Conservation (phyloP, 140 eudicot species). For the Bidens hawaiensis region DNA sequence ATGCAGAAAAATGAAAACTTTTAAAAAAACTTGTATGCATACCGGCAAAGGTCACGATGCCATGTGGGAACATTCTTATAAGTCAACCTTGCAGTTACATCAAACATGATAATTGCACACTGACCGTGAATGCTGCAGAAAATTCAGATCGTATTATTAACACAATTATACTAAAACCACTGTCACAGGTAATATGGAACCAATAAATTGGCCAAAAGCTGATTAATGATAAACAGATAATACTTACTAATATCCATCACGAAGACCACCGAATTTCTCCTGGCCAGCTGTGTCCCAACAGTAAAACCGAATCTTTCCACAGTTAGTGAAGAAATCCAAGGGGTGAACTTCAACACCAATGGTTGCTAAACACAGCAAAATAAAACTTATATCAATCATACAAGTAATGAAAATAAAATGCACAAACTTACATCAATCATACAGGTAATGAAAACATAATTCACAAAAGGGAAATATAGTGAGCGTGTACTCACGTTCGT, state of each 20-base stretch:
- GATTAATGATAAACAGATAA: background rate
- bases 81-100: constrained; percentile 52
- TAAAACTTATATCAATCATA: background rate
- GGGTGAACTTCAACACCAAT: constrained; percentile 67
- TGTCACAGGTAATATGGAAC: no score
- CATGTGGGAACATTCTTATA: constrained; percentile 64
- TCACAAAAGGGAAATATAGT: no score
- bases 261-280: constrained; percentile 59
- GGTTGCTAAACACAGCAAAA: constrained; percentile 35
- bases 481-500: constrained; percentile 34
- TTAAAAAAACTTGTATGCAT: background rate
- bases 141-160: background rate
- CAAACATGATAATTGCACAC: constrained; percentile 62
- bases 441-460: no score
- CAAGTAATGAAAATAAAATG: background rate
- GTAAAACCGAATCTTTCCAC: constrained; percentile 55
- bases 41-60: constrained; percentile 64
- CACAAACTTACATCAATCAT: background rate
- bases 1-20: no score
- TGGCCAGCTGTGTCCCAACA: constrained; percentile 68
- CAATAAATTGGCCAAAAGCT: no score
- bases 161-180: background rate
- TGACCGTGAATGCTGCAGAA: constrained; percentile 55
- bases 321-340: constrained; percentile 53
- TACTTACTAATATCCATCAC: constrained; percentile 60